Base-by-base conservation (phyloP, 31 red algal genomes). In the Asparagopsis taxiformis region DNA sequence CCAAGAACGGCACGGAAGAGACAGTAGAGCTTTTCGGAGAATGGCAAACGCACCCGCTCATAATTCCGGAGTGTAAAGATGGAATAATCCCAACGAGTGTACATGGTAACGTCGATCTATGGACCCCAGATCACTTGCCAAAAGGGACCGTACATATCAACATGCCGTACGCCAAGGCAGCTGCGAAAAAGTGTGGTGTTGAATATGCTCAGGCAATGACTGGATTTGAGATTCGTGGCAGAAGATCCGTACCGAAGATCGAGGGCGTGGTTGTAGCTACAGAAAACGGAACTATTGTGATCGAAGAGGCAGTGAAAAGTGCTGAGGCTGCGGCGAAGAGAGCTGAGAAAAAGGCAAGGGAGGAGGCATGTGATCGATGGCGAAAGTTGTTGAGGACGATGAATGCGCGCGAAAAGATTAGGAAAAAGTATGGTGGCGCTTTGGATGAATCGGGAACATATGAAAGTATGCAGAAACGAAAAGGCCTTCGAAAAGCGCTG, bases 181-280 rank as follows among this genome's bases (percentile, higher is more conserved):
- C 91, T 21, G 88, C 94, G 24, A 46, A 60, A 53, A 79, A 64
- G 25, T 55, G 93, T 28, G 75, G 65, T 1, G 52, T 98, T 20
- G 94, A 98, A 35, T 84, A 65, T 73, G 90, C 82, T 35, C 79
- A 85, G 3, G 94, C 89, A 2, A 98, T 98, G 94, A 84, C 82
- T 19, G 94, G 94, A 17, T 98, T 98, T 75, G 94, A 98, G 15
- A 46, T 98, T 25, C 34, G 72, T 51, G 41, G 69, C n/a, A 77
- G 94, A 19, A 57, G 90, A 43, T 78, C 75, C 26, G 63, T 98
- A 30, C 94, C 94, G 37, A 69, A 65, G 53, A 88, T 89, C 46
- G 88, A 89, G 39, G 94, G 94, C 1, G 72, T 98, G 37, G 94
- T 98, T n/a, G 64, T 98, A 8, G 77, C 84, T 10, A 66, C 30